These are phyloP conservation scores for Macrotyloma uniflorum DNA, from an alignment of 306 rosid genomes.

Conservation along the genomic window DNA sequence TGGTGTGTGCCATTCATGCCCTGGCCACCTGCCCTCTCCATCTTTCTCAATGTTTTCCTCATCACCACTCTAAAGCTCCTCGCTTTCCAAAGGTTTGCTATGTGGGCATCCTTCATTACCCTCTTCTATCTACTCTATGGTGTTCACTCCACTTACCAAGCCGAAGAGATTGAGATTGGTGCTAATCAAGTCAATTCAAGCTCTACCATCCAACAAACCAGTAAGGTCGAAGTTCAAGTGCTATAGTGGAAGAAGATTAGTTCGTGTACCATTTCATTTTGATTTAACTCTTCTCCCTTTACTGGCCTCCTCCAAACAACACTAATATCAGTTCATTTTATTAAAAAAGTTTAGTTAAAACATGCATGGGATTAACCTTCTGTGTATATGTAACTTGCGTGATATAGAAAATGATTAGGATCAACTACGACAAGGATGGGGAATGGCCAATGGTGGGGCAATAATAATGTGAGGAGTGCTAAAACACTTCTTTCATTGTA, in stretches of 20 bases:
- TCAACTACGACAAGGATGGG: neutral
- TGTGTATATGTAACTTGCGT: neutral
- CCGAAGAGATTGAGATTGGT: constrained; percentile 60
- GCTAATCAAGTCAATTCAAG: constrained; percentile 46
- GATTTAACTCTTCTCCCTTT: neutral
- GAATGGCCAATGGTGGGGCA: neutral
- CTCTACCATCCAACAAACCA: constrained; percentile 47
- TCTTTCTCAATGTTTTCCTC: constrained; percentile 80
- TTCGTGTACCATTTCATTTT: neutral
- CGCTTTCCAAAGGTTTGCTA: constrained; percentile 68
- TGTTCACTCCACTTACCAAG: constrained; percentile 84
- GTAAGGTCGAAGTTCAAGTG: constrained; percentile 62
- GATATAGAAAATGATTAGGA: neutral
- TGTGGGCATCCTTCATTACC: constrained; percentile 69
- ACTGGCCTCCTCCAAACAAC: neutral
- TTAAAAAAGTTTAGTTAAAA: neutral
- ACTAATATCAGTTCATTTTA: neutral
- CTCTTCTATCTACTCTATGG: constrained; percentile 85
- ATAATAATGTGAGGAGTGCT: neutral
- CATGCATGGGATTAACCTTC: neutral
- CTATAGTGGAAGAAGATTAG: constrained; percentile 7
- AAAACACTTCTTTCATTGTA: neutral
- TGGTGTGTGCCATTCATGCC: constrained; percentile 95
- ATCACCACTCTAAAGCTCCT: constrained; percentile 59
- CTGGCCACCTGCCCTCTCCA: constrained; percentile 82